A percentile compares a stretch with the other conserved stretches of the same genome.
phyloP scores from a whole-genome alignment of 352 stramenopile species.

The Phytophthora macrochlamydospora region DNA sequence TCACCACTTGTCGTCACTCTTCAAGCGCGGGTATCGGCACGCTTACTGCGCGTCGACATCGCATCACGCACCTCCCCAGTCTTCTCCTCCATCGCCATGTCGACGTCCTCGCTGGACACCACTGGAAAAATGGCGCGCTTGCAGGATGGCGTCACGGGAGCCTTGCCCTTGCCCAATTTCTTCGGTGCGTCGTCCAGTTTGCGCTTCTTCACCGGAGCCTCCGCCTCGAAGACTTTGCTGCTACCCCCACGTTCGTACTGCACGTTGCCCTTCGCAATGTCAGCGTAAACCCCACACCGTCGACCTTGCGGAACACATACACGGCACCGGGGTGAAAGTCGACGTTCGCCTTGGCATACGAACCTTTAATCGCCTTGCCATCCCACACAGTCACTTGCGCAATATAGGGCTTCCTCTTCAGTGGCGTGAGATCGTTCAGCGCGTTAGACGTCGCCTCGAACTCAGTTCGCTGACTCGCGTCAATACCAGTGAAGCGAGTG shows the following conservation, averaged over 20 bases:
- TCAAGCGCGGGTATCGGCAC: too few relatives aligned
- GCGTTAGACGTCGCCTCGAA: not conserved
- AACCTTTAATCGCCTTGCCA: not conserved
- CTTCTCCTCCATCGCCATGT: too few relatives aligned
- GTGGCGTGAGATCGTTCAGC: not conserved
- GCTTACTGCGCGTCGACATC: too few relatives aligned
- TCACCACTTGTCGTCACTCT: too few relatives aligned
- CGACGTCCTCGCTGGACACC: too few relatives aligned
- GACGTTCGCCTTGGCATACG: not conserved
- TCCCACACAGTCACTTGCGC: not conserved
- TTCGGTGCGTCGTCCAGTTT: not conserved
- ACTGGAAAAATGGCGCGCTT: not conserved
- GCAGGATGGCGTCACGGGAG: not conserved
- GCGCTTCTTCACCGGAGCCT: not conserved
- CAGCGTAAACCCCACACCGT: not conserved
- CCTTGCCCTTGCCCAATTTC: not conserved
- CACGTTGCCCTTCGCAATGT: not conserved
- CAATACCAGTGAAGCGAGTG: not conserved
- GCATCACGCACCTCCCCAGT: too few relatives aligned
- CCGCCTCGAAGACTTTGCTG: not conserved
- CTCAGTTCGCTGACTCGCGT: not conserved
- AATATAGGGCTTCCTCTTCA: slow-evolving; percentile 1
- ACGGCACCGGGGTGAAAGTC: not conserved
- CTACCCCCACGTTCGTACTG: not conserved
- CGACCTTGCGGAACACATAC: not conserved